Percentiles rank a stretch among this genome's conserved stretches.
Conservation (phyloP, 805 yeast genomes). For the Yamadazyma endophytica region DNA sequence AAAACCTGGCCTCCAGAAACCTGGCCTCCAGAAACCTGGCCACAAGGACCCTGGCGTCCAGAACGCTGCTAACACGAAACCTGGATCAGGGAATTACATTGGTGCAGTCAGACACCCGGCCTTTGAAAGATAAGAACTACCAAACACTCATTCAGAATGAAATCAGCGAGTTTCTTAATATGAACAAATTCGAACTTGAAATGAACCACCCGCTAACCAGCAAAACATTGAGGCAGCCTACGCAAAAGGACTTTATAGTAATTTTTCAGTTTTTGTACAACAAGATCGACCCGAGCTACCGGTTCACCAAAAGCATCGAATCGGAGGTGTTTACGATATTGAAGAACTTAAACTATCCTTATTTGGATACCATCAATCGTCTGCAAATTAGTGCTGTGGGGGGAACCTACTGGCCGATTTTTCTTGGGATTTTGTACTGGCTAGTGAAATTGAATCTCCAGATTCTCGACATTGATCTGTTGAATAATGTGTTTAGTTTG, state of each 20-base stretch:
- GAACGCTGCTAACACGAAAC: slow-evolving; percentile 12
- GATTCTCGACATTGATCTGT: slow-evolving; percentile 24
- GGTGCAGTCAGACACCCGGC: slow-evolving; percentile 60
- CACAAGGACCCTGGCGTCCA: no score
- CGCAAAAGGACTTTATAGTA: slow-evolving; percentile 78
- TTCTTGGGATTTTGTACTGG: slow-evolving; percentile 84
- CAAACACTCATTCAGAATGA: slow-evolving; percentile 65
- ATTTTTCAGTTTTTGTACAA: slow-evolving; percentile 79
- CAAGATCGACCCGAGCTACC: slow-evolving; percentile 74
- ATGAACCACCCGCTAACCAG: slow-evolving; percentile 65
- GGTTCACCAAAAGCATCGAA: slow-evolving; percentile 65
- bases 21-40: no score
- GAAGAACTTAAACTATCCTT: slow-evolving; percentile 70
- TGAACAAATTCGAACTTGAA: slow-evolving; percentile 68
- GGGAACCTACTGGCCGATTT: slow-evolving; percentile 81
- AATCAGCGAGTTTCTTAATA: slow-evolving; percentile 57
- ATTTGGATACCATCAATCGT: slow-evolving; percentile 72
- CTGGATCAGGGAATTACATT: slow-evolving; percentile 16
- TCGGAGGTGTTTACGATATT: slow-evolving; percentile 68
- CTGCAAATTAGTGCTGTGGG: slow-evolving; percentile 90
- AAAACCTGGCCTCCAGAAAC: no score
- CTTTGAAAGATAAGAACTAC: slow-evolving; percentile 67
- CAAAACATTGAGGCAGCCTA: slow-evolving; percentile 68
- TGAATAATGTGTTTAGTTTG: slow-evolving; percentile 10
- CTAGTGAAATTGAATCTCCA: slow-evolving; percentile 51